A percentile compares a stretch with the other conserved stretches of the same genome.
These are phyloP conservation scores for Paecilomyces sp. DNA, from an alignment of 2,329 filamentous ascomycete genomes.

Conservation along the genomic window DNA sequence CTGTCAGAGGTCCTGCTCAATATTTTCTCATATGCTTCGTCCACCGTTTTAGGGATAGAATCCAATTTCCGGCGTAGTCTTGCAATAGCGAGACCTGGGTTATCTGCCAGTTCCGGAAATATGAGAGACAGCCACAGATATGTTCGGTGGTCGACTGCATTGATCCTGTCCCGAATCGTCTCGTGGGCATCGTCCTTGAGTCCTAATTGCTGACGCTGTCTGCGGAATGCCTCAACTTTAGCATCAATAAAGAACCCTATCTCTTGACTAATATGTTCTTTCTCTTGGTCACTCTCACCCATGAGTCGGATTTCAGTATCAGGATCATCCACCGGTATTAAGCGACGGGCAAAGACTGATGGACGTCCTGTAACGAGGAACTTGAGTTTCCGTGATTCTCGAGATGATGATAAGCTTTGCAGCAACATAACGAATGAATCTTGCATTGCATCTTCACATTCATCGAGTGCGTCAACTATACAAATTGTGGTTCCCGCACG, in stretches of 20 bases:
- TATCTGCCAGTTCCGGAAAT: not conserved
- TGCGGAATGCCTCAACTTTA: not conserved
- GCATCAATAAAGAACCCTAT: not conserved
- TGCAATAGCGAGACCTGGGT: not conserved
- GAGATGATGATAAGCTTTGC: no score
- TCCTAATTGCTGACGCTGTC: not conserved
- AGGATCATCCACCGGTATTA: no score
- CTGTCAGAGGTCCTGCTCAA: not conserved
- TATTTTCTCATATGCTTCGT: slow-evolving; percentile 5
- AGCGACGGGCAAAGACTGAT: not conserved
- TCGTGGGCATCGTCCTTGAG: slow-evolving; percentile 2
- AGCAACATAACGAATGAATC: no score
- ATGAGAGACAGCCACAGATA: slow-evolving; percentile 1
- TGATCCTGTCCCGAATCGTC: not conserved
- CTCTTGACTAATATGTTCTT: not conserved
- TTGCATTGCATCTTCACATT: not conserved
- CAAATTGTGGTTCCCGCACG: not conserved
- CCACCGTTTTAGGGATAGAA: slow-evolving; percentile 1
- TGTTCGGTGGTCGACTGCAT: not conserved
- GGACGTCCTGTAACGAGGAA: slow-evolving; percentile 2
- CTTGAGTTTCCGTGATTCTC: not conserved
- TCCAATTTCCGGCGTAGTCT: not conserved
- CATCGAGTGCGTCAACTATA: not conserved
- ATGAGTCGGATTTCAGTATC: not conserved
- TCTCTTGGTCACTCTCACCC: not conserved